A percentile compares a stretch with the other conserved stretches of the same genome.
Conservation (phyloP, 495 filamentous ascomycete genomes). For the Trichoderma parareesei region DNA sequence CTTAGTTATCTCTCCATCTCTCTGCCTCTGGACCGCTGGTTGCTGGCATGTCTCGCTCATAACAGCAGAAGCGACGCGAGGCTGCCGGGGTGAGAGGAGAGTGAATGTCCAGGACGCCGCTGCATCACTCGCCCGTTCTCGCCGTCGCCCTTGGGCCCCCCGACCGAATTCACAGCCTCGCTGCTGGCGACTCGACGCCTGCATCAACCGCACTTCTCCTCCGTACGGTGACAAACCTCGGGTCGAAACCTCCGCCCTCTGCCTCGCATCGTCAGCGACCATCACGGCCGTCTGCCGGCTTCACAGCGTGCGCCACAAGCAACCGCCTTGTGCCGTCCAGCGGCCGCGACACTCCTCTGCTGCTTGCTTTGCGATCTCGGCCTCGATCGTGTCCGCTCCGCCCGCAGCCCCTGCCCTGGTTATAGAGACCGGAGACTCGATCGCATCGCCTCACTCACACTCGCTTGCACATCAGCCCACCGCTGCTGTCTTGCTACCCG, state of each 20-base stretch:
- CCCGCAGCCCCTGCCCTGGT: background rate
- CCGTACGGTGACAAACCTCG: too few species aligned
- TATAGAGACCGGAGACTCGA: background rate
- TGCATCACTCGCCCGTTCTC: background rate
- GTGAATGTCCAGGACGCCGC: background rate
- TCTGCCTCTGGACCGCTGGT: too few species aligned
- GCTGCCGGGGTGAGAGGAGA: conserved; percentile 4
- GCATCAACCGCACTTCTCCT: background rate
- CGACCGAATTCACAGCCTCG: background rate
- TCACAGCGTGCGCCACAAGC: background rate
- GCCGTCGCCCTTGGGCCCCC: background rate
- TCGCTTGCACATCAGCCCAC: background rate
- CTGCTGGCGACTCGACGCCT: background rate
- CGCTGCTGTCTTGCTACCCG: background rate
- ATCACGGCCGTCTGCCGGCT: background rate
- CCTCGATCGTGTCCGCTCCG: background rate
- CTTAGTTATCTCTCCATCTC: background rate
- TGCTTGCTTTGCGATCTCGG: background rate
- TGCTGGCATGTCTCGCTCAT: too few species aligned
- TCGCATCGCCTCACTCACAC: background rate
- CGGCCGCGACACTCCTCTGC: background rate
- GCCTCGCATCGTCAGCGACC: background rate
- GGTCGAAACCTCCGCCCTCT: background rate
- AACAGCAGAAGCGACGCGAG: background rate
- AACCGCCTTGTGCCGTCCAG: background rate